Evolutionary conservation across 2,329 filamentous ascomycete genomes (phyloP), one percentile per base, ranked within the genome.

Genomic region (Aspergillus sp.): DNA sequence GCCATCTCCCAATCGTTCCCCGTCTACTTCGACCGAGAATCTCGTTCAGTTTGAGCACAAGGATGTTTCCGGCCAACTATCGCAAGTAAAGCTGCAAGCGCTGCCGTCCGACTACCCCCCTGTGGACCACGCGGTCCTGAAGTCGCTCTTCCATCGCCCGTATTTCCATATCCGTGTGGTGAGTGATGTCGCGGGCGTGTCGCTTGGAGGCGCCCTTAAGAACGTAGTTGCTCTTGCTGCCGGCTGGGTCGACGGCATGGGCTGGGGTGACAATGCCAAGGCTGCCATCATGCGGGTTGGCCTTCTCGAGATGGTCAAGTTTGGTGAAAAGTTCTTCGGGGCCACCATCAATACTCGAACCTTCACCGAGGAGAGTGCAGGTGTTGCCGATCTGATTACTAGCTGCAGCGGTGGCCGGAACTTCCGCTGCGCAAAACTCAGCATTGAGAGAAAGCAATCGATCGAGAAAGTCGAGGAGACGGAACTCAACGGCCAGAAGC

Each of bases 211-310:
- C 62, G 95, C 95, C 0, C 82, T 99, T 68, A 99, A 99, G 84
- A 99, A 99, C 81, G 89, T 99, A 66, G 91, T 99, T 58, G 95
- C 95, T 5, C 82, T 99, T 17, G 94, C 92, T 5, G 93, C 95
- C 32, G 95, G 95, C 60, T 99, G 96, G 77, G 92, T 98, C 48
- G 92, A 97, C 66, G 95, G 95, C 38, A 87, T 94, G 63, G 94
- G 94, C 66, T 99, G 95, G 94, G 95, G 95, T 72, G 93, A 98
- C 81, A 99, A 98, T 69, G 94, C 94, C 67, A 98, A 99, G 81
- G 92, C 95, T n/a, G 95, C 95, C 49, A 89, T 99, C 62, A 98
- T 99, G 92, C 91, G 95, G 45, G 90, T 98, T 19, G 95, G 95
- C 7, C 86, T 99, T 49, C 84, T 97, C 69, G 95, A 99, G 80